Evolutionary conservation across 2,329 filamentous ascomycete species (phyloP), one percentile per base, ranked within the genome.

Genomic region (Decorospora gaudefroyi): DNA sequence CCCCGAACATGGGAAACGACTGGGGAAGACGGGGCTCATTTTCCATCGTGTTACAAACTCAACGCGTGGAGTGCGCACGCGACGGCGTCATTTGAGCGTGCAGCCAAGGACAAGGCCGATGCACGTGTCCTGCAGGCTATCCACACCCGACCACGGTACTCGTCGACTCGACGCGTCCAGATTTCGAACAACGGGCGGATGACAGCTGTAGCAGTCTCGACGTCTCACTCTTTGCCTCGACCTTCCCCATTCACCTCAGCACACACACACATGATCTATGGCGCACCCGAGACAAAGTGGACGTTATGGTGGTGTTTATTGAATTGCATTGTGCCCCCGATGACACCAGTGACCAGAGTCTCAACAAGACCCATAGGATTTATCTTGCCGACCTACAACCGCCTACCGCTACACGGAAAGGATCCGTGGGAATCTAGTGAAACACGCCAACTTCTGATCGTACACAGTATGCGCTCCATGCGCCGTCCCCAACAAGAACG

Each of bases 21-120:
- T 44, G 37, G 28, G 46, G 46, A 49, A 40, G 40, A 33, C 38
- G 48, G 47, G 29, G 42, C 39, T 33, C 36, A 35, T 17, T n/a
- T n/a, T n/a, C 33, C 38, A 46, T 32, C 34, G 48, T 55, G 44
- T 47, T 52, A 45, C 54, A 25, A 38, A 36, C 26, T 41, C 15
- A 30, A 42, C 19, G 23, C 47, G 36, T 32, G 18, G 21, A 46
- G 42, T 45, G 43, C 18, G 35, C 58, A 58, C 56, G 58, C 47
- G 56, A 49, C 38, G 40, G 31, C 50, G 46, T 55, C 51, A 51
- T 41, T 31, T 27, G 42, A 27, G 26, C 27, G 18, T 22, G n/a
- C 12, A 33, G 15, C n/a, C n/a, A 17, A 10, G 23, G 15, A 17
- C 12, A 4, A 25, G 22, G 32, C 38, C 33, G 12, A 28, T 29